Base-by-base conservation (phyloP, 192 early-diverging fungal species). In the Podila horticola region DNA sequence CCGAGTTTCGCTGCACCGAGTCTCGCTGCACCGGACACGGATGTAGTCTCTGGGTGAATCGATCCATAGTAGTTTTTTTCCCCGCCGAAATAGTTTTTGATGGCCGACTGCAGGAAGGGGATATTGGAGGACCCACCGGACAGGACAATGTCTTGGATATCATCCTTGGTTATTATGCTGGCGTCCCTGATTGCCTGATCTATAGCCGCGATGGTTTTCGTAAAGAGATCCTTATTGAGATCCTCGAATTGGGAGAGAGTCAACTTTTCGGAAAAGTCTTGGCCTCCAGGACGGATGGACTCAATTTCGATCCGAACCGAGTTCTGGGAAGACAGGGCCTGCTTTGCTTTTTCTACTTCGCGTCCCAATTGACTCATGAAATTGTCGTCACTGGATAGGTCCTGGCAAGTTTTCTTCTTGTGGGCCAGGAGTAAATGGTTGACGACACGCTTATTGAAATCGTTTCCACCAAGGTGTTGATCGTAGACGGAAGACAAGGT, bases 191-290 rank as follows among this genome's bases (percentile, higher is more conserved):
- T 73, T n/a, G 91, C 94, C 79, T 90, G 85, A 88, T 95, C 92
- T 73, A 96, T 92, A 60, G 94, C 92, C 82, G 91, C 88, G 58
- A 96, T 84, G 50, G 94, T 94, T 84, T 91, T 92, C 87, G 91
- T 92, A 88, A 96, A 95, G 70, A 96, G 82, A 83, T 92, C 91
- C 84, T 89, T 91, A 87, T 94, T 94, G 63, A 96, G 87, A 82
- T 95, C 93, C 84, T 95, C 94, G 61, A 96, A 96, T 85, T 95
- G 93, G 88, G 93, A 92, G 49, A 93, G 92, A 67, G 94, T 95
- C 34, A 96, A 84, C 82, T 91, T 89, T 87, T 96, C 93, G 28
- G 92, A 92, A 71, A 96, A 90, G 87, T 92, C 92, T 33, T 62
- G 68, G 30, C 17, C 68, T 36, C 45, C 68, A 70, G 68, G 48